Conservation (phyloP, 2,329 filamentous ascomycete species). For the Chaetomiaceae sp. region DNA sequence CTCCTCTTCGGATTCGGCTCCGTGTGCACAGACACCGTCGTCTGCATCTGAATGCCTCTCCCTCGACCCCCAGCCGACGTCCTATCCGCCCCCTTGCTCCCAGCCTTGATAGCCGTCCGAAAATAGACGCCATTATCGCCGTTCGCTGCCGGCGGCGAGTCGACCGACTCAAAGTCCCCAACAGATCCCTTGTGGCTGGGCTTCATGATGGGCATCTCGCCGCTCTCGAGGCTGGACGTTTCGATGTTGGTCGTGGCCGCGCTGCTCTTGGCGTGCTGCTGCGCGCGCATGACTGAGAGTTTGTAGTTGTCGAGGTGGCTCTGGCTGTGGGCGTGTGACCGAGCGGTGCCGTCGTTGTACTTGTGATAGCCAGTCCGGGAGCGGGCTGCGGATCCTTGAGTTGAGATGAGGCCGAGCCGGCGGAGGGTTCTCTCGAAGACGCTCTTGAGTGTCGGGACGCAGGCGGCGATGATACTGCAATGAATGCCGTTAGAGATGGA, state of each 20-base stretch:
- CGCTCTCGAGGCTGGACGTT: constrained; percentile 5
- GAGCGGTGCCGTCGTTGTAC: not conserved
- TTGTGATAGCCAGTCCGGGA: constrained; percentile 1
- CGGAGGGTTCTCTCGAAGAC: constrained; percentile 17
- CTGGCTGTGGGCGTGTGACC: not conserved
- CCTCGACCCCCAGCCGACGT: not conserved
- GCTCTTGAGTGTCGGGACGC: constrained; percentile 18
- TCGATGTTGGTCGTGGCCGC: not conserved
- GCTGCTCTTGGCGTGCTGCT: constrained; percentile 5
- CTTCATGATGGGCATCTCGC: constrained; percentile 15
- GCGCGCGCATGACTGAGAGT: constrained; percentile 4
- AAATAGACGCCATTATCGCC: not conserved
- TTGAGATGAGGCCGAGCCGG: constrained; percentile 12
- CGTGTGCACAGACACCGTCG: constrained; percentile 5
- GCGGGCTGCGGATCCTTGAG: not conserved
- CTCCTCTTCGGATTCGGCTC: constrained; percentile 1
- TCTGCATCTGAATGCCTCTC: constrained; percentile 6
- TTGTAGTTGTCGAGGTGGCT: constrained; percentile 3
- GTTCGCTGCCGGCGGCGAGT: not conserved
- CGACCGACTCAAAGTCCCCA: constrained; percentile 1
- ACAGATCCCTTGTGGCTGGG: constrained; percentile 2
- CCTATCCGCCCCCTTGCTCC: not conserved
- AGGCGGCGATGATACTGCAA: constrained; percentile 18
- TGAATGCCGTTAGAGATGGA: not conserved
- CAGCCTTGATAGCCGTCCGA: constrained; percentile 1